Conservation (phyloP, 768 basidiomycete genomes). For the Mycena polygramma region DNA sequence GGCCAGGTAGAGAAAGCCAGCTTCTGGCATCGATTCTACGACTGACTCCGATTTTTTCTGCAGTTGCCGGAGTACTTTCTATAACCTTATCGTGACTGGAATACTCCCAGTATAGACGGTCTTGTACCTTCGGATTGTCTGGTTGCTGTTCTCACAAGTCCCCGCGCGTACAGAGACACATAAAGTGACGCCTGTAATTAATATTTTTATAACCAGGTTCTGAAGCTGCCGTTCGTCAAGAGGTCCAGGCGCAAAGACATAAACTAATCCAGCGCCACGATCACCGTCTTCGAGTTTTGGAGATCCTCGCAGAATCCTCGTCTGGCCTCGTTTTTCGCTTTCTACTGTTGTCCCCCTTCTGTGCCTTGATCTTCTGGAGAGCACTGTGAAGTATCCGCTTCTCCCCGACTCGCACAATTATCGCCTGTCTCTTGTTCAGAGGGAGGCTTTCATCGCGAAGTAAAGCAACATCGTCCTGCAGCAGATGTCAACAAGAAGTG, state of each 20-base stretch:
- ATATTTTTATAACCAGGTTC: too few species aligned
- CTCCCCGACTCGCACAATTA: constrained; percentile 84
- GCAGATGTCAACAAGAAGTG: constrained; percentile 29
- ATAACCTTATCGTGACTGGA: constrained; percentile 38
- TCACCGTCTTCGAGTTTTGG: constrained; percentile 22
- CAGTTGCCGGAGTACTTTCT: constrained; percentile 88
- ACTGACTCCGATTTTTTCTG: constrained; percentile 1
- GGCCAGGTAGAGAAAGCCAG: constrained; percentile 68
- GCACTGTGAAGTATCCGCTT: constrained; percentile 69
- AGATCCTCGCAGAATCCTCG: constrained; percentile 20
- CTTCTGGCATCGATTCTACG: constrained; percentile 16
- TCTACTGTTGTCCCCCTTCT: constrained; percentile 4
- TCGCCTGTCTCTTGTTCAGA: constrained; percentile 68
- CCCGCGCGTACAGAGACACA: too few species aligned
- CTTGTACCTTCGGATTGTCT: too few species aligned
- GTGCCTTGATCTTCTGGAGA: constrained; percentile 40
- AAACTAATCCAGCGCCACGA: not conserved
- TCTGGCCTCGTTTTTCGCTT: constrained; percentile 25
- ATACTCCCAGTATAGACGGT: too few species aligned
- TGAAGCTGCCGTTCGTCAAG: too few species aligned
- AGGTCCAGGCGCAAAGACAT: not conserved
- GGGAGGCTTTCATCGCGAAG: constrained; percentile 48
- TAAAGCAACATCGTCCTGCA: constrained; percentile 65
- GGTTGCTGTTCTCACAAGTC: too few species aligned
- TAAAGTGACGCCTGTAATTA: too few species aligned